Percentiles rank a stretch among this genome's conserved stretches.
phyloP scores from a whole-genome alignment of 2,329 filamentous ascomycete genomes.

The Aspergillus caelatus region DNA sequence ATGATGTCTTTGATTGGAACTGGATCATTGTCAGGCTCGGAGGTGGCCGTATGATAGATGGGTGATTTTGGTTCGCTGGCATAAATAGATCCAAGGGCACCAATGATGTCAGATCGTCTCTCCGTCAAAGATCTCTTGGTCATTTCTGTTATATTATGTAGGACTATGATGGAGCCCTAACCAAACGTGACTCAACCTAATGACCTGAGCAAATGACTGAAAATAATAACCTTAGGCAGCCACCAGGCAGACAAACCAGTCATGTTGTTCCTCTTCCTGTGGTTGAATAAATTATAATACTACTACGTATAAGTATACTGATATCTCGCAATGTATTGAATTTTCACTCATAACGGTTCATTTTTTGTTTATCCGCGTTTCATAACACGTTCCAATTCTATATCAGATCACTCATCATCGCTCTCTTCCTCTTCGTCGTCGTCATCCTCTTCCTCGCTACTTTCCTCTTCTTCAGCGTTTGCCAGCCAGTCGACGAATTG shows the following conservation, averaged over 20 bases:
- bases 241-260: neutral
- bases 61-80: neutral
- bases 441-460: conserved; percentile 57
- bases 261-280: neutral
- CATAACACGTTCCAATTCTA: conserved; percentile 3
- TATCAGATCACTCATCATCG: conserved; percentile 22
- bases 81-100: neutral
- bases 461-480: conserved; percentile 71
- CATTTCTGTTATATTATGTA: too few species aligned
- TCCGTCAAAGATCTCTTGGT: neutral
- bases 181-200: neutral
- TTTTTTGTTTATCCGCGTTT: neutral
- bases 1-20: neutral
- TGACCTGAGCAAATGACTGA: neutral
- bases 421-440: conserved; percentile 13
- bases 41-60: neutral
- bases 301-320: neutral
- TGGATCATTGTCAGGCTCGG: neutral
- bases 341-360: neutral
- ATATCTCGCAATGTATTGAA: neutral
- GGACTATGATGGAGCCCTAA: neutral
- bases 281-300: neutral
- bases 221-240: neutral
- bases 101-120: neutral
- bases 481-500: conserved; percentile 83